Evolutionary conservation across 441 rosid genomes (phyloP).

Genomic region (Syzygium malaccense): DNA sequence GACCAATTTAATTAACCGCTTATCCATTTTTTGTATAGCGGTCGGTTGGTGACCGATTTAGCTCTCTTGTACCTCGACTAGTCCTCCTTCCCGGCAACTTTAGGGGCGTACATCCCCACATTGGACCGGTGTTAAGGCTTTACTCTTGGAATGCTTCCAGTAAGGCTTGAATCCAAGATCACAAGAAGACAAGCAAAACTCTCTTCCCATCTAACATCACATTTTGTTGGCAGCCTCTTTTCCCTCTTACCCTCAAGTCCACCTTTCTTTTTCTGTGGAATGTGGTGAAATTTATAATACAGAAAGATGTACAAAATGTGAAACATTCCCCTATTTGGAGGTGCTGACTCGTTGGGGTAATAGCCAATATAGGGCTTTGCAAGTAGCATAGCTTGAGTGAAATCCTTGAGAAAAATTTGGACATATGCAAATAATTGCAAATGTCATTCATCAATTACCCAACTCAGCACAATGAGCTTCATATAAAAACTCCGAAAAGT

Average conservation of each 20-base stretch:
- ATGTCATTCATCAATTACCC: not conserved
- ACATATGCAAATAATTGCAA: not conserved
- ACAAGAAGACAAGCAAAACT: not conserved
- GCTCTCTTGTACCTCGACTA: not conserved
- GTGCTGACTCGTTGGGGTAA: not conserved
- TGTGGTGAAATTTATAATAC: not conserved
- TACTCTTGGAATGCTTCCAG: not conserved
- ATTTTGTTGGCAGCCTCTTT: not conserved
- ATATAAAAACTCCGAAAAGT: not conserved
- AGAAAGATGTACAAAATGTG: not conserved
- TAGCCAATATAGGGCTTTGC: not conserved
- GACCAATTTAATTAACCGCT: not conserved
- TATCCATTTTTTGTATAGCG: not conserved
- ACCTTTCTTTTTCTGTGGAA: not conserved
- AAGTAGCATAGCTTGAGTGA: not conserved
- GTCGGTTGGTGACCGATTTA: not conserved
- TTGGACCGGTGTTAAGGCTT: not conserved
- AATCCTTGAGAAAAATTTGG: not conserved
- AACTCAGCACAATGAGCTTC: not conserved
- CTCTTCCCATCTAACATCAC: not conserved
- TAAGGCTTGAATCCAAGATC: not conserved
- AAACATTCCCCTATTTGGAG: not conserved
- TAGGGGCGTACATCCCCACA: not conserved
- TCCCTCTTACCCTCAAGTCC: not conserved
- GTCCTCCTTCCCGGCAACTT: not conserved